Base-by-base conservation (phyloP, 2,329 filamentous ascomycete genomes). In the Colletotrichum gigasporum region DNA sequence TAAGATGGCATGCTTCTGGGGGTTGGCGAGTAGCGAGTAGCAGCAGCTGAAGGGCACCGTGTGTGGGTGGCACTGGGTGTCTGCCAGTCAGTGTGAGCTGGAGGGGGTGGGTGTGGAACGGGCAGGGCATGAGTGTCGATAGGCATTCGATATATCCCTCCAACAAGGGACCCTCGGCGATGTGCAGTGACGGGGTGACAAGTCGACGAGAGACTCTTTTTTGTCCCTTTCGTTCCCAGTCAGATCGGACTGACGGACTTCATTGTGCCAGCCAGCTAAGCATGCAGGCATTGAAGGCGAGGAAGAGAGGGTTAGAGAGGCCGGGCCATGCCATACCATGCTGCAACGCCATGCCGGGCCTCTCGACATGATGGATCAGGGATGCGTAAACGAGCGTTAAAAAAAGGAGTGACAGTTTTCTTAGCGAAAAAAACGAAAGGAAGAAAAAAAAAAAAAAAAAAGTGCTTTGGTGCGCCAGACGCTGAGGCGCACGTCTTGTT, bases 101-200 rank as follows among this genome's bases (percentile, higher is more conserved):
- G 20, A 26, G 26, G 14, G 34, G 8, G 18, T 12, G 39, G 45
- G 35, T 45, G 60, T 54, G 59, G 30, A 61, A 37, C n/a, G 6
- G 24, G 30, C 34, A 45, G 45, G 30, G 54, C 32, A 14, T 45
- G 28, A 48, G 32, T 22, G 34, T 47, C 41, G 55, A 63, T 45
- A 51, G 44, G 37, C 54, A 37, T n/a, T 57, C 44, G 16, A 57
- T 18, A 59, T 59, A 34, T 59, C 39, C 39, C 54, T 58, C 37
- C 60, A 39, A 47, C 60, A 28, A 52, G 60, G 60, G 47, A 45
- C 45, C 54, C 60, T 52, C 59, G 44, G 26, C 24, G 37, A 53
- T 24, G 47, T 26, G 54, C 60, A 10, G 9, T 24, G 24, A 47
- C 14, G 37, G 22, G 3, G 18, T 14, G 41, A 44, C 7, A 34